These are phyloP conservation scores for Penicillium sp. DNA, from an alignment of 2,329 filamentous ascomycete species.

Conservation along the genomic window DNA sequence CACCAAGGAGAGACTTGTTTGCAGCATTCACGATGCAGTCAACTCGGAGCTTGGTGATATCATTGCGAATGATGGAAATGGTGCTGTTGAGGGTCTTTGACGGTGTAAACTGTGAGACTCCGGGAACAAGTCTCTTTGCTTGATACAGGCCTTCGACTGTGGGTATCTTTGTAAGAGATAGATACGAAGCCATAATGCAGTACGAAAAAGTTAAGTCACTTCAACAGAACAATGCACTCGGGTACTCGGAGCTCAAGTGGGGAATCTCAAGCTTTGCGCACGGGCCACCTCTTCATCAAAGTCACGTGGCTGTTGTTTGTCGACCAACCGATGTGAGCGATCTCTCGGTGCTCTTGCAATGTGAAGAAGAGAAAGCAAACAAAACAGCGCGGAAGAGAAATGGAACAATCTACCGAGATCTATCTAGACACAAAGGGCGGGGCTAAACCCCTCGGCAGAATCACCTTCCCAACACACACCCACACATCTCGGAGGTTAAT, in stretches of 20 bases:
- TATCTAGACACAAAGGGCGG: too few species aligned
- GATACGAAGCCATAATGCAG: conserved; percentile 23
- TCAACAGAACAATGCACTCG: background rate
- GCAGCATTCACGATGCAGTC: conserved; percentile 94
- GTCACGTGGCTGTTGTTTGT: background rate
- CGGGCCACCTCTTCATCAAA: background rate
- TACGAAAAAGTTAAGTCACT: background rate
- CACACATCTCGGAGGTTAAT: too few species aligned
- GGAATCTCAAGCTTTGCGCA: conserved; percentile 1
- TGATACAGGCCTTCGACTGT: conserved; percentile 65
- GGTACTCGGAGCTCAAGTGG: background rate
- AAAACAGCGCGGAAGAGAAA: background rate
- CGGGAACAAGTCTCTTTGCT: conserved; percentile 50
- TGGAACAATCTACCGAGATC: background rate
- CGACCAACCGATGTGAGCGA: too few species aligned
- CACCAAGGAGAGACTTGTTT: conserved; percentile 75
- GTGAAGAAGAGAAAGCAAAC: background rate
- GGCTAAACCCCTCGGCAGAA: too few species aligned
- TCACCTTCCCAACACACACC: too few species aligned
- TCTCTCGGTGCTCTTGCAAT: background rate
- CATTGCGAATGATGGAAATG: conserved; percentile 70
- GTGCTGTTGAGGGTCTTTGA: conserved; percentile 53
- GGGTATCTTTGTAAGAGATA: conserved; percentile 40
- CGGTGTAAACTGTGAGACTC: conserved; percentile 34
- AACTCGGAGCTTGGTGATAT: conserved; percentile 78